phyloP scores from a whole-genome alignment of 2,329 filamentous ascomycete species.

The Apiospora arundinis region DNA sequence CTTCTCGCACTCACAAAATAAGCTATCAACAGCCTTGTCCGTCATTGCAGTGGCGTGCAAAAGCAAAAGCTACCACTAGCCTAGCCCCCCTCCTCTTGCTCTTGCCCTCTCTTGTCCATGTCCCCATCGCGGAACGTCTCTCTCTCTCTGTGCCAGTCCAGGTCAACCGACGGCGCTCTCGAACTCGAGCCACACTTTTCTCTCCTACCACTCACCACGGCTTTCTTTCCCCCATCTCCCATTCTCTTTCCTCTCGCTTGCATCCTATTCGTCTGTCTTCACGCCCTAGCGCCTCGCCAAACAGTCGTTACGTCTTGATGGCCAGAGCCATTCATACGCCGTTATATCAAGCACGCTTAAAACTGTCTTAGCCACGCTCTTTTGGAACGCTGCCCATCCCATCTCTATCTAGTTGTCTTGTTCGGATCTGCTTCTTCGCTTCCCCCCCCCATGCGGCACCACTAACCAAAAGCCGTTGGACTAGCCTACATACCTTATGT shows the following conservation, averaged over 20 bases:
- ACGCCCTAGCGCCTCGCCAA: slow-evolving; percentile 20
- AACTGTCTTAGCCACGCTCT: slow-evolving; percentile 20
- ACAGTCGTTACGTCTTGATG: slow-evolving; percentile 10
- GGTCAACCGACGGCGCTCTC: slow-evolving; percentile 11
- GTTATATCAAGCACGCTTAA: slow-evolving; percentile 20
- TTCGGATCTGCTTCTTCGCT: neutral
- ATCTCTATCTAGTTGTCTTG: neutral
- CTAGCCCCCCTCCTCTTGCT: slow-evolving; percentile 9
- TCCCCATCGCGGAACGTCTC: slow-evolving; percentile 7
- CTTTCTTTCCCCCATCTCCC: slow-evolving; percentile 9
- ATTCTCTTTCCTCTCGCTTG: slow-evolving; percentile 14
- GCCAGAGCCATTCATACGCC: slow-evolving; percentile 17
- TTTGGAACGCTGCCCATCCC: slow-evolving; percentile 3
- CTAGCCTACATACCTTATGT: slow-evolving; percentile 14
- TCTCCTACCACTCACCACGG: slow-evolving; percentile 8
- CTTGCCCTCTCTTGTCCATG: neutral
- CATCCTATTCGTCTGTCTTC: slow-evolving; percentile 11
- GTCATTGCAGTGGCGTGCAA: slow-evolving; percentile 21
- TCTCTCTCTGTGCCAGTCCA: neutral
- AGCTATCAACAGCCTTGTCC: slow-evolving; percentile 19
- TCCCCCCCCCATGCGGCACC: neutral
- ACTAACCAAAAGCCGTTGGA: slow-evolving; percentile 19
- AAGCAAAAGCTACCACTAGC: slow-evolving; percentile 16
- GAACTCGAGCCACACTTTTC: slow-evolving; percentile 19
- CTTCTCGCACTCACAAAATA: neutral